Base-by-base conservation (phyloP, 225 moss, liverwort and hornwort species). In the Marchantia polymorpha region DNA sequence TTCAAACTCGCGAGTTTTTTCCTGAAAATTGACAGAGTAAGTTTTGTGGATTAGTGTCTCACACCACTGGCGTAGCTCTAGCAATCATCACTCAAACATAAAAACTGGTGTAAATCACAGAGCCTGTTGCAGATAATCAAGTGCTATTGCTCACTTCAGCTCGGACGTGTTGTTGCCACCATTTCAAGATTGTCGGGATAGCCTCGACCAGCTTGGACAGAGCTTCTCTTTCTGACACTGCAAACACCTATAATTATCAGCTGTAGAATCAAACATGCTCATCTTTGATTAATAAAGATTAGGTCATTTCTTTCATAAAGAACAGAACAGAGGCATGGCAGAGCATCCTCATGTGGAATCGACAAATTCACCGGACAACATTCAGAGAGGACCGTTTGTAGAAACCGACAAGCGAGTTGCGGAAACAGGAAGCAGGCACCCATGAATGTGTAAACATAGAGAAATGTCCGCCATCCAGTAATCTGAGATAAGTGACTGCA, bases 181-280 rank as follows among this genome's bases (percentile, higher is more conserved):
- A 89, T 26, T 53, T 56, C 31, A 87, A 75, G 52, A 89, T 87
- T 47, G 65, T 78, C 48, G 89, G 89, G 74, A 89, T 83, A 29
- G 83, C 78, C 23, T 56, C 79, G 10, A 83, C 48, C 12, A 89
- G 83, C 77, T 85, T 84, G 13, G 20, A 23, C 50, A 16, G 73
- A 48, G 85, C 87, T 69, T 89, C 89, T 65, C 54, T 73, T 51
- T 89, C 84, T 59, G 83, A 76, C 53, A 87, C 89, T 89, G 87
- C 81, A 54, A 14, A 49, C 70, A 19, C 16, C 64, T 23, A 59
- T 48, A 19, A 25, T 64, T 14, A 14, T 73, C 53, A 73, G 73
- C 52, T 53, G 13, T 54, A 14, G 39, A 66, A 29, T 66, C 20
- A 66, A 66, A 27, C n/a, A 47, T 27, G 19, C 69, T 47, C 39